phyloP scores from a whole-genome alignment of 192 early-diverging fungal species.

The Linnemannia elongata region DNA sequence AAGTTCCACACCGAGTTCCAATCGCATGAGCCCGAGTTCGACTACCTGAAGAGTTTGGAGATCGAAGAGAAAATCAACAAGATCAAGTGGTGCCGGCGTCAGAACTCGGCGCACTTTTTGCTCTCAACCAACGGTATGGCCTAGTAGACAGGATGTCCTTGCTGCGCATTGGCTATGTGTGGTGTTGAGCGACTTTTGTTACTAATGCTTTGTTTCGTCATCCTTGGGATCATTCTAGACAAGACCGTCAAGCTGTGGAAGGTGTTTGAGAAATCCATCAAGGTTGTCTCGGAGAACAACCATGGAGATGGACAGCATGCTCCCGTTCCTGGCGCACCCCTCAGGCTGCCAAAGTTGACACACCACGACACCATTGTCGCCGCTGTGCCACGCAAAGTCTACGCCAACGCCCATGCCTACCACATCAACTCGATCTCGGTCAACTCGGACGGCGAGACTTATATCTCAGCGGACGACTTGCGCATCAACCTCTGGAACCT shows the following conservation, averaged over 20 bases:
- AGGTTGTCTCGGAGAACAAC: conserved; percentile 94
- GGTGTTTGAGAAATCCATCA: conserved; percentile 97
- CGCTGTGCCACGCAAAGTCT: conserved; percentile 94
- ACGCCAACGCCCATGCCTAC: conserved; percentile 96
- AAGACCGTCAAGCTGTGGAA: conserved; percentile 99
- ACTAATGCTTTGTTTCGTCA: background rate
- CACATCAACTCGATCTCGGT: conserved; percentile 99
- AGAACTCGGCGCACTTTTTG: conserved; percentile 96
- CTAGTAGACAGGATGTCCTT: background rate
- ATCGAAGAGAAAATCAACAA: conserved; percentile 99
- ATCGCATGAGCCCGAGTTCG: conserved; percentile 99
- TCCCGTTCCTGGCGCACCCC: conserved; percentile 52
- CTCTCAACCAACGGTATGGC: conserved; percentile 93
- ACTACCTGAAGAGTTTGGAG: conserved; percentile 98
- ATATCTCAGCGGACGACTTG: conserved; percentile 97
- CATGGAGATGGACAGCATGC: conserved; percentile 73
- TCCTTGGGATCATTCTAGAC: conserved; percentile 66
- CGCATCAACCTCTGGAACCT: conserved; percentile 99
- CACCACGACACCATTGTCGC: conserved; percentile 98
- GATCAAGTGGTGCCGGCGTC: conserved; percentile 97
- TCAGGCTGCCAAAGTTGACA: conserved; percentile 88
- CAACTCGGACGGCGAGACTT: conserved; percentile 98
- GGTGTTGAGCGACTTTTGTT: background rate
- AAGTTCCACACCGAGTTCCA: conserved; percentile 99
- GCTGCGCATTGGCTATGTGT: background rate